Base-by-base conservation (phyloP, 225 moss, liverwort and hornwort genomes). In the Rhytidiadelphus loreus region DNA sequence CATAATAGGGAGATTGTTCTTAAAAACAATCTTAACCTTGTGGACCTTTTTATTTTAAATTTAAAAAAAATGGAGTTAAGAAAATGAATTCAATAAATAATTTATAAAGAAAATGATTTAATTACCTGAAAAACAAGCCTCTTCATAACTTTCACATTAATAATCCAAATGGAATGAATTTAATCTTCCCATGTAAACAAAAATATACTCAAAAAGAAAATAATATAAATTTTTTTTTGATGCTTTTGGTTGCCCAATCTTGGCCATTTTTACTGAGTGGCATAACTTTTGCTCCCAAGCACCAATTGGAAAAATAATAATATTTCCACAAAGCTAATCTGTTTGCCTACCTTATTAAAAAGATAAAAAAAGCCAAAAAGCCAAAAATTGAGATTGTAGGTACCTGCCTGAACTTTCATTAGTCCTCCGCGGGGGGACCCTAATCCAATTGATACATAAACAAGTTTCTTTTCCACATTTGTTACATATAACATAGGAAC, bases 31-130 rank as follows among this genome's bases (percentile, higher is more conserved):
- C 5, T 37, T 66, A 8, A 63, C 63, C 9, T 7, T 8, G 8
- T 63, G 8, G 4, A 64, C 4, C 9, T 9, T 64, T 64, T 37
- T 20, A 33, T 28, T 17, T 30, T 20, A 0, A 20, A 50, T 20
- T 7, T 32, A 32, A 2, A 12, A 2, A 50, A 72, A 48, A 16
- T 12, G 12, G 12, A 50, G 0, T 48, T 32, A 0, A 7, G 7
- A n/a, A 17, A 74, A 48, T 20, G 48, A 74, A 2, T 46, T 29
- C 11, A 48, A 30, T 30, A 7, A 46, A 0, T 46, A 29, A 11
- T 8, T 14, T 25, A 24, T 13, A 4, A 39, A 43, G 26, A 16
- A 71, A 25, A 43, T 13, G 13, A 3, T 68, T 0, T 39, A 1
- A 25, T 18, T 46, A 26, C 3, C 6, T 1, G 0, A 11, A 11